These are phyloP conservation scores for Catunica adiposa DNA, from an alignment of 2,329 filamentous ascomycete species.

Conservation along the genomic window DNA sequence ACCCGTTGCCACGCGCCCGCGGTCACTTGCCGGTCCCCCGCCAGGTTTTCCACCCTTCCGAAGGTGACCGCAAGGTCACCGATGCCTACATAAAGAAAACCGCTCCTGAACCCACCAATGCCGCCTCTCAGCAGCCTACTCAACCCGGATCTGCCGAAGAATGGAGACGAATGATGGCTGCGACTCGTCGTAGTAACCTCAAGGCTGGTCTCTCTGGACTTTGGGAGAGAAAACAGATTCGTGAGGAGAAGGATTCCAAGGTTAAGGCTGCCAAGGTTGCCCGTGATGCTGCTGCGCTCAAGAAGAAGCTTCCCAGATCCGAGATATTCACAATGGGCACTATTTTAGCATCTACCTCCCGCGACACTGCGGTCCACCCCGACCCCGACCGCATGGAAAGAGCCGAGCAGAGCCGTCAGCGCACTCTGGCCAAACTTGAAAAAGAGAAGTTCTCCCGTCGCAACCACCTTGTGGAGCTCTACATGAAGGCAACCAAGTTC, in stretches of 20 bases:
- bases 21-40: conserved; percentile 74
- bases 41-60: conserved; percentile 50
- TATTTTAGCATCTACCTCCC: conserved; percentile 35
- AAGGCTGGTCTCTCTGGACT: conserved; percentile 54
- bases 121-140: conserved; percentile 21
- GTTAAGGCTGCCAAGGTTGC: conserved; percentile 32
- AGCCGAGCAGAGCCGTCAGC: conserved; percentile 27
- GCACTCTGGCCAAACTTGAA: conserved; percentile 28
- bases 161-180: conserved; percentile 62
- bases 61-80: conserved; percentile 43
- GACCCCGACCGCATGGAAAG: conserved; percentile 47
- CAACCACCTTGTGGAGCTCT: conserved; percentile 68
- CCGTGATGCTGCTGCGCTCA: conserved; percentile 31
- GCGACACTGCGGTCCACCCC: conserved; percentile 34
- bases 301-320: conserved; percentile 55
- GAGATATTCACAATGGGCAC: conserved; percentile 59
- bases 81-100: conserved; percentile 43
- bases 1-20: conserved; percentile 36
- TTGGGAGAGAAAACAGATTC: conserved; percentile 42
- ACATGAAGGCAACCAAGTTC: conserved; percentile 74
- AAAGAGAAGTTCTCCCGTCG: conserved; percentile 43
- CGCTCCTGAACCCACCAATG: conserved; percentile 36
- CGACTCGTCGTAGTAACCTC: conserved; percentile 53
- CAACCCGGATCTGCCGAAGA: conserved; percentile 24
- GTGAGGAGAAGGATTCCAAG: conserved; percentile 22